Percentiles rank a stretch among this genome's conserved stretches.
phyloP scores from a whole-genome alignment of 139 green algal species.

The Marvania coccoides region DNA sequence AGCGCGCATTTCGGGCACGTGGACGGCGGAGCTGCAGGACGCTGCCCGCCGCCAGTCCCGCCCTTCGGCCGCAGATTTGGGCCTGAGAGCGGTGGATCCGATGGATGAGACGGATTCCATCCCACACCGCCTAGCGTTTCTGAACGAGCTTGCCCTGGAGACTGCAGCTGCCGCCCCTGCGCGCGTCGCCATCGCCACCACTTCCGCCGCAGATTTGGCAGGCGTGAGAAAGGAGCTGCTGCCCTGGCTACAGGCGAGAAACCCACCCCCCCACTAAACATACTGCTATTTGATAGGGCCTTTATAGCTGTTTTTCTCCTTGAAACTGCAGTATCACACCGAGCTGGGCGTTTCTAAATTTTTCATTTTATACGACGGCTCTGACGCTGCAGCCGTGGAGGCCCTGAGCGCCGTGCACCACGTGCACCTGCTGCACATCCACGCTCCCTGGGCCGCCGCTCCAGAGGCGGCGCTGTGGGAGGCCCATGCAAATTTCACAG shows the following conservation, averaged over 20 bases:
- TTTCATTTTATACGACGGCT: conserved; percentile 49
- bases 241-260: conserved; percentile 47
- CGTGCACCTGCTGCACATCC: conserved; percentile 22
- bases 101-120: conserved; percentile 4
- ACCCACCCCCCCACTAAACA: too few relatives aligned
- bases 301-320: too few relatives aligned
- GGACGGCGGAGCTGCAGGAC: not conserved
- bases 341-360: conserved; percentile 33
- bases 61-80: conserved; percentile 8
- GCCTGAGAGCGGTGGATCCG: conserved; percentile 3
- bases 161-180: not conserved
- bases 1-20: not conserved
- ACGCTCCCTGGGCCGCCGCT: conserved; percentile 16
- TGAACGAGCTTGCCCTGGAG: conserved; percentile 13
- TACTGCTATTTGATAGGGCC: too few relatives aligned
- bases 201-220: conserved; percentile 27
- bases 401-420: conserved; percentile 5
- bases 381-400: conserved; percentile 23
- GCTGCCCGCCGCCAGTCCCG: conserved; percentile 7
- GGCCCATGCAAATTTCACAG: not conserved
- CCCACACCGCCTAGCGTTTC: conserved; percentile 7
- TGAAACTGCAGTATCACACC: conserved; percentile 45
- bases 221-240: conserved; percentile 37
- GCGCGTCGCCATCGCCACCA: conserved; percentile 23
- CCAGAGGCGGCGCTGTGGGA: conserved; percentile 5